phyloP scores from a whole-genome alignment of 495 filamentous ascomycete species.

The Penicillium canescens region DNA sequence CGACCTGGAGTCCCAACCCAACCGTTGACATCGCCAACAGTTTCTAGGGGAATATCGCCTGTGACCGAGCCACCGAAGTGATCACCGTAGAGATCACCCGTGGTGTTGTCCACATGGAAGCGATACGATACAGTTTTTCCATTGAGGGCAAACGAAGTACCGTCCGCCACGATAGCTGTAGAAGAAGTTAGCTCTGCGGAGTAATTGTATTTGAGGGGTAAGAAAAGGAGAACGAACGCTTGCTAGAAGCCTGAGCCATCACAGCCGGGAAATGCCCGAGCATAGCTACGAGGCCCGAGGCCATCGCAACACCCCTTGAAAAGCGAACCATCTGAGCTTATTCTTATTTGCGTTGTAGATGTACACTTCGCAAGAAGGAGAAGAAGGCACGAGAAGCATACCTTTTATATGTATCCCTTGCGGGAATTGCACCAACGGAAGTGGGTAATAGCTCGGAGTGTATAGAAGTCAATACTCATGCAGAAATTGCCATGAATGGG shows the following conservation, averaged over 20 bases:
- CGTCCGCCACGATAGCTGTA: slow-evolving; percentile 43
- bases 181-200: background rate
- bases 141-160: slow-evolving; percentile 48
- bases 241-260: background rate
- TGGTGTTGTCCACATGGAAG: slow-evolving; percentile 53
- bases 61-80: slow-evolving; percentile 46
- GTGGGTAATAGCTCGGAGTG: background rate
- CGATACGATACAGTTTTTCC: slow-evolving; percentile 52
- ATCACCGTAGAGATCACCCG: slow-evolving; percentile 50
- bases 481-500: background rate
- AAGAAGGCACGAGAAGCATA: background rate
- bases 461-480: background rate
- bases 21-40: slow-evolving; percentile 38
- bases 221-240: background rate
- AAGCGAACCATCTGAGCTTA: slow-evolving; percentile 10
- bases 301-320: background rate
- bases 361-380: background rate
- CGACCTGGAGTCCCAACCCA: slow-evolving; percentile 48
- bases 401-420: background rate
- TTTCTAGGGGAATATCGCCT: slow-evolving; percentile 41
- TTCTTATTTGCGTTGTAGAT: background rate
- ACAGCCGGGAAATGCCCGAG: background rate
- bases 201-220: background rate
- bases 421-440: background rate
- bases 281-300: slow-evolving; percentile 5